Conservation (phyloP, 2,329 filamentous ascomycete species). For the Orbilia blumenaviensis region DNA sequence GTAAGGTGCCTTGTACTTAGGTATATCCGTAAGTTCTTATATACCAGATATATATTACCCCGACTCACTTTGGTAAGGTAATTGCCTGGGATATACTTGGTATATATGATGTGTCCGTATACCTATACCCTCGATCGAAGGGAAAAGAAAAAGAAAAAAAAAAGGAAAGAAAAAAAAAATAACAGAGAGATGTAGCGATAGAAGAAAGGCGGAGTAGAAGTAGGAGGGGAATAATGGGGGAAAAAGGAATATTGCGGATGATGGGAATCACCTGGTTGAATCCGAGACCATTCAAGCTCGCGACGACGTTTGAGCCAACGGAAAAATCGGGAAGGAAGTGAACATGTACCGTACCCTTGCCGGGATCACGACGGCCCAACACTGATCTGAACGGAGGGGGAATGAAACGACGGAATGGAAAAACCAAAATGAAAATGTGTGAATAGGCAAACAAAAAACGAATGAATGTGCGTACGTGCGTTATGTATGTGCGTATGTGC, state of each 20-base stretch:
- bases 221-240: not conserved
- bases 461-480: conserved; percentile 1
- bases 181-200: not conserved
- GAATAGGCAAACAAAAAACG: not conserved
- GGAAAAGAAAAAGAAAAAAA: not conserved
- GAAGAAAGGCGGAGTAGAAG: not conserved
- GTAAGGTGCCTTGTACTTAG: too few species aligned
- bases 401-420: conserved; percentile 16
- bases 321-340: conserved; percentile 51
- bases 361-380: conserved; percentile 11
- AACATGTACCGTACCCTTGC: conserved; percentile 1
- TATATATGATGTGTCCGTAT: too few species aligned
- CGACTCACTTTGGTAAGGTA: too few species aligned
- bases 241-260: not conserved
- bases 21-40: too few species aligned
- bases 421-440: not conserved
- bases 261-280: conserved; percentile 17
- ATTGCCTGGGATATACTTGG: too few species aligned
- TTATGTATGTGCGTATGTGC: not conserved
- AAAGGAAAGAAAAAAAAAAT: not conserved
- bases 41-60: too few species aligned
- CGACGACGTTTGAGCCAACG: conserved; percentile 36
- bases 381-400: not conserved
- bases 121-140: too few species aligned
- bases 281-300: conserved; percentile 19